phyloP scores from a whole-genome alignment of 2,329 filamentous ascomycete genomes.

The Cladosporium sp. region DNA sequence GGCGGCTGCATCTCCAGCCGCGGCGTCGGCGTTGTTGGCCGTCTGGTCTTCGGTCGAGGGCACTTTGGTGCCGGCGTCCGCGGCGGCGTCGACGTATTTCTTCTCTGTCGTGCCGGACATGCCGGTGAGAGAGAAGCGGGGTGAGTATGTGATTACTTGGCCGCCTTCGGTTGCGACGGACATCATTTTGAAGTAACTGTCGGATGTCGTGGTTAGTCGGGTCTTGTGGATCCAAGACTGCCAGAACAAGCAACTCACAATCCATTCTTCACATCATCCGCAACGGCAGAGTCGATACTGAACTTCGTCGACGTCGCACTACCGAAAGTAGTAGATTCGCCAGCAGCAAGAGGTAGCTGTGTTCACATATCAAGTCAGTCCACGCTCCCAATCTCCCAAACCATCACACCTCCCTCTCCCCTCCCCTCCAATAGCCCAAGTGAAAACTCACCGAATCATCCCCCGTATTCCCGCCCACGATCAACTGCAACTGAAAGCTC shows the following conservation, averaged over 20 bases:
- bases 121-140: conserved; percentile 59
- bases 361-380: not conserved
- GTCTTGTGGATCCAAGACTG: too few species aligned
- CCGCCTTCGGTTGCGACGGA: conserved; percentile 52
- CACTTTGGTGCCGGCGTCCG: conserved; percentile 34
- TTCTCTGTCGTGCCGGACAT: conserved; percentile 60
- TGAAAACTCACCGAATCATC: conserved; percentile 4
- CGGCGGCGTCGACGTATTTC: conserved; percentile 34
- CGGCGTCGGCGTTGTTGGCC: conserved; percentile 22
- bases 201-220: too few species aligned
- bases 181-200: conserved; percentile 57
- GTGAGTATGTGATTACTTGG: conserved; percentile 56
- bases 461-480: conserved; percentile 53
- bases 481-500: conserved; percentile 56
- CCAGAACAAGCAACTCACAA: conserved; percentile 51
- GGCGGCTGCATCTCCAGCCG: conserved; percentile 17
- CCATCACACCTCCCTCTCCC: not conserved
- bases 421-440: not conserved
- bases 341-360: not conserved
- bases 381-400: not conserved
- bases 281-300: conserved; percentile 19
- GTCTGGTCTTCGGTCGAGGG: conserved; percentile 34
- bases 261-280: conserved; percentile 45
- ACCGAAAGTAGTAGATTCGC: not conserved
- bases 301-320: conserved; percentile 7